Conservation (phyloP, 371 early-diverging fungal species). For the Blakeslea trispora region DNA sequence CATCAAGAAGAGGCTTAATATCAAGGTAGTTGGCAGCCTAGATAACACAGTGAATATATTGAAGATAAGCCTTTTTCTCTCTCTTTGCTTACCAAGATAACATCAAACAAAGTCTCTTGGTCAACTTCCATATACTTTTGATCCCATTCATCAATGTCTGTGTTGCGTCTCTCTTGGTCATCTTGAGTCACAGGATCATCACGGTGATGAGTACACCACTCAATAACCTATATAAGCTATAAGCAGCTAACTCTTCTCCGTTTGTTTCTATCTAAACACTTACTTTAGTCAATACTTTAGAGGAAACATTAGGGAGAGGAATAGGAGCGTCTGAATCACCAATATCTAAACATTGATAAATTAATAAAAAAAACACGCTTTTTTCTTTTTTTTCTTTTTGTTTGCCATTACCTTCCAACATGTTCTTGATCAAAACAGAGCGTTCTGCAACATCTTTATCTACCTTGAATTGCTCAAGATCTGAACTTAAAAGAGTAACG, state of each 20-base stretch:
- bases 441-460: constrained; percentile 84
- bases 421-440: constrained; percentile 90
- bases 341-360: constrained; percentile 71
- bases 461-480: constrained; percentile 76
- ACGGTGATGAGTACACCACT: constrained; percentile 80
- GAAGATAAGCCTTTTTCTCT: neutral
- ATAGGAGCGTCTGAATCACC: constrained; percentile 77
- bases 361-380: too few relatives aligned
- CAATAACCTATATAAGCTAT: constrained; percentile 59
- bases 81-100: constrained; percentile 53
- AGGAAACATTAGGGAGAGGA: constrained; percentile 78
- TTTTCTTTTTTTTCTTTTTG: too few relatives aligned
- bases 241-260: neutral
- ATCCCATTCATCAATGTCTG: constrained; percentile 84
- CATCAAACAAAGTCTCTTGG: constrained; percentile 77
- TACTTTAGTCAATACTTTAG: constrained; percentile 72
- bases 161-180: constrained; percentile 63
- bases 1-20: constrained; percentile 92
- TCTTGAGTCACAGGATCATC: constrained; percentile 70
- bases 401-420: constrained; percentile 82
- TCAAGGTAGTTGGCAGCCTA: constrained; percentile 95
- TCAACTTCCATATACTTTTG: constrained; percentile 79
- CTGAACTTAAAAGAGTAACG: constrained; percentile 60
- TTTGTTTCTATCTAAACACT: neutral
- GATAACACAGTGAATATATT: neutral